Base-by-base conservation (phyloP, 306 rosid genomes). In the Alnus glutinosa region DNA sequence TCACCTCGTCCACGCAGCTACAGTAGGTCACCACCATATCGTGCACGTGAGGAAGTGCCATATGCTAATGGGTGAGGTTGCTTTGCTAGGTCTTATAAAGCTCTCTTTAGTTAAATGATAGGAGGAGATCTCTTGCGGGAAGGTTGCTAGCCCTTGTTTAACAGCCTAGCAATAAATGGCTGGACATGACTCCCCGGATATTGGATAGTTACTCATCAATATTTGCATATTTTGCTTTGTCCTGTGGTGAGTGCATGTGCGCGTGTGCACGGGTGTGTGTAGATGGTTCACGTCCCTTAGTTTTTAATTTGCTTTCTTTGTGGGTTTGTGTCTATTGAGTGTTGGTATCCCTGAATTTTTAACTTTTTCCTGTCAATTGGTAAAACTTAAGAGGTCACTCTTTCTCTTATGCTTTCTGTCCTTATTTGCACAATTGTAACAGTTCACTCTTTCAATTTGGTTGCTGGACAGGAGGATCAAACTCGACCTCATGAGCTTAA, bases 1-100 rank as follows among this genome's bases (percentile, higher is more conserved):
- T 87, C 98, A 63, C 99, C 99, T 66, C 97, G 94, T 76, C 96
- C 96, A 46, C 93, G 91, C 70, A 96, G 98, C 89, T 86, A 81
- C 70, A 96, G 99, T 90, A 89, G 89, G 89, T 96, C 99, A 32
- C 97, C 97, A 76, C 94, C 97, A 1, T 90, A 89, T 74, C 98
- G 98, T 55, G 97, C 88, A 3, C 88, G 94, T 13, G 98, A 96
- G 81, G 99, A 93, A 80, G 69, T 90, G 55, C 95, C 99, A 5
- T 95, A 89, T 89, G 89, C 98, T 57, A 95, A 93, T 68, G 98
- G 98, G 99, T 95, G 73, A 81, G 91, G 71, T 72, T 83, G 59
- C 77, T 73, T 79, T 18, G 62, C 82, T 39, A 48, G 71, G 70
- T 36, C 47, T 54, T 47, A 12, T 64, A 11, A 12, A 55, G 6